These are phyloP conservation scores for Gossypium herbaceum DNA, from an alignment of 345 rosid genomes.

Conservation along the genomic window DNA sequence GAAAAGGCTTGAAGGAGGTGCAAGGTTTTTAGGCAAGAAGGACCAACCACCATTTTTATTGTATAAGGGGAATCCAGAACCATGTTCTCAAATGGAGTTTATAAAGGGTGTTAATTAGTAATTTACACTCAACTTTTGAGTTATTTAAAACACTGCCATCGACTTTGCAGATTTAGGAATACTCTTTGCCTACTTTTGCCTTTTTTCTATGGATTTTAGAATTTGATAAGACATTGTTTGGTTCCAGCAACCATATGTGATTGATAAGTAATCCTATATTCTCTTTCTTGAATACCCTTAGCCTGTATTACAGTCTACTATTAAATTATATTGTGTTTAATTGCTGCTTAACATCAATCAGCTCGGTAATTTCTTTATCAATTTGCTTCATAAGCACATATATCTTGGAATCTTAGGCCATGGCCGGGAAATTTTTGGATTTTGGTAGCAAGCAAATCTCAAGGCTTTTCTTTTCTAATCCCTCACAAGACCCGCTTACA, in stretches of 20 bases:
- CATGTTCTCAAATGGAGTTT: conserved; percentile 17
- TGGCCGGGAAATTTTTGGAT: conserved; percentile 16
- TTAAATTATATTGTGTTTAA: not conserved
- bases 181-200: conserved; percentile 8
- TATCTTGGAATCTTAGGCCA: conserved; percentile 8
- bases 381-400: not conserved
- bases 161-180: conserved; percentile 30
- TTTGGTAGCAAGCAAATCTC: conserved; percentile 20
- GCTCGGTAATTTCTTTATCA: not conserved
- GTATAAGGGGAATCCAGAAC: not conserved
- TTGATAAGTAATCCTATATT: not conserved
- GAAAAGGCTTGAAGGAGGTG: conserved; percentile 31
- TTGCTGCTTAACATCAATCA: too few relatives aligned
- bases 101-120: conserved; percentile 31
- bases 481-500: conserved; percentile 27
- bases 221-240: conserved; percentile 19
- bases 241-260: not conserved
- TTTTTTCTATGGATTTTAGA: conserved; percentile 22
- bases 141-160: conserved; percentile 38
- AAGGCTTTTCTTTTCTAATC: not conserved
- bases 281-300: not conserved
- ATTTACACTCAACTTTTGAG: conserved; percentile 33
- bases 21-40: conserved; percentile 21
- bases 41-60: conserved; percentile 27
- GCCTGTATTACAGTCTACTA: not conserved